phyloP scores from a whole-genome alignment of 139 green algal genomes.

The Picochlorum sp. region DNA sequence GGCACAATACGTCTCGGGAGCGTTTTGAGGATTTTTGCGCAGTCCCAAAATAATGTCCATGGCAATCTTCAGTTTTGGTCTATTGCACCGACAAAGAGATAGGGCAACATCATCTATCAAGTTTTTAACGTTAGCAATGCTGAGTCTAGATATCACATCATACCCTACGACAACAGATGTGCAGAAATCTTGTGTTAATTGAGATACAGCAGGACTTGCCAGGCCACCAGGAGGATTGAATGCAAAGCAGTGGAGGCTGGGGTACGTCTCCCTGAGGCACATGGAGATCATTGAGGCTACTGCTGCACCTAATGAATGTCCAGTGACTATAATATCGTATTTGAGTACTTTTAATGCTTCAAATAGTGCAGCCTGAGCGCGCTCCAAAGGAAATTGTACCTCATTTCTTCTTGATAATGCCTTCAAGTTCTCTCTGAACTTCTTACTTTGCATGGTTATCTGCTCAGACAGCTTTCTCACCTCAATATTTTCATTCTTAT shows the following conservation, averaged over 20 bases:
- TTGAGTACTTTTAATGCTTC: conserved; percentile 14
- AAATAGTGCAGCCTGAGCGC: conserved; percentile 10
- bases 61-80: conserved; percentile 35
- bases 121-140: conserved; percentile 26
- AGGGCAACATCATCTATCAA: conserved; percentile 49
- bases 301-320: conserved; percentile 39
- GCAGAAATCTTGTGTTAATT: conserved; percentile 24
- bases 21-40: conserved; percentile 22
- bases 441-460: not conserved
- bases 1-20: not conserved
- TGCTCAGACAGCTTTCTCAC: not conserved
- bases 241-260: conserved; percentile 35
- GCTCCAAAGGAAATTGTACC: not conserved
- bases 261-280: conserved; percentile 29
- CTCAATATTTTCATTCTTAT: not conserved
- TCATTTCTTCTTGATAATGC: not conserved
- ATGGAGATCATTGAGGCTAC: conserved; percentile 36
- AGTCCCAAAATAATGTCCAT: conserved; percentile 5
- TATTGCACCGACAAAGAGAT: conserved; percentile 30
- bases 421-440: not conserved
- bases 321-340: conserved; percentile 35
- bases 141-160: conserved; percentile 30
- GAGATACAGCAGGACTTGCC: conserved; percentile 23
- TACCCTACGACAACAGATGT: conserved; percentile 37
- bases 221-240: conserved; percentile 34